Conservation (phyloP, 805 yeast species). For the Lipomyces orientalis region DNA sequence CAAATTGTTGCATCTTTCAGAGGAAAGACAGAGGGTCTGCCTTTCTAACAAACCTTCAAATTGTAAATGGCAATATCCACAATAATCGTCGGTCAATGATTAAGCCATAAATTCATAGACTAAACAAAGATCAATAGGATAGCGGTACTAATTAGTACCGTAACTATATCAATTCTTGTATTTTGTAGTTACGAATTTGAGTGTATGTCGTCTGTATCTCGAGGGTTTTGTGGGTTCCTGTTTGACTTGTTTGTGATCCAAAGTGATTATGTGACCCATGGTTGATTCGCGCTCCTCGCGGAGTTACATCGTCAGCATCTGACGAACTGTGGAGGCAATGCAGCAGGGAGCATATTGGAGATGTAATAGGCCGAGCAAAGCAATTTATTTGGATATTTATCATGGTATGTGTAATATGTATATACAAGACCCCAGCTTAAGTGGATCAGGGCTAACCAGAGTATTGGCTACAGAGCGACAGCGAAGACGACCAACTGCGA, state of each 20-base stretch:
- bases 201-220: too few species aligned
- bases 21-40: not conserved
- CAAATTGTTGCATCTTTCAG: too few species aligned
- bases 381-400: not conserved
- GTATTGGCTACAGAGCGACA: slow-evolving; percentile 8
- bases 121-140: not conserved
- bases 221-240: too few species aligned
- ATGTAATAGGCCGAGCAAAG: not conserved
- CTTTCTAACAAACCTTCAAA: not conserved
- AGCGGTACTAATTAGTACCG: slow-evolving; percentile 3
- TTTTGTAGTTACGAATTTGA: too few species aligned
- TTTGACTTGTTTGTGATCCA: too few species aligned
- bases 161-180: not conserved
- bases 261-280: too few species aligned
- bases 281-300: too few species aligned
- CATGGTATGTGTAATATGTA: not conserved
- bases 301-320: not conserved
- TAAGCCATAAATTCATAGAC: not conserved
- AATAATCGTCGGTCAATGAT: not conserved
- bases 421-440: not conserved
- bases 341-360: not conserved
- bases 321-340: not conserved
- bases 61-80: not conserved
- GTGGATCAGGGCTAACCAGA: not conserved
- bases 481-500: slow-evolving; percentile 18